These are phyloP conservation scores for Penicillium digitatum DNA, from an alignment of 2,329 filamentous ascomycete species.

Conservation along the genomic window DNA sequence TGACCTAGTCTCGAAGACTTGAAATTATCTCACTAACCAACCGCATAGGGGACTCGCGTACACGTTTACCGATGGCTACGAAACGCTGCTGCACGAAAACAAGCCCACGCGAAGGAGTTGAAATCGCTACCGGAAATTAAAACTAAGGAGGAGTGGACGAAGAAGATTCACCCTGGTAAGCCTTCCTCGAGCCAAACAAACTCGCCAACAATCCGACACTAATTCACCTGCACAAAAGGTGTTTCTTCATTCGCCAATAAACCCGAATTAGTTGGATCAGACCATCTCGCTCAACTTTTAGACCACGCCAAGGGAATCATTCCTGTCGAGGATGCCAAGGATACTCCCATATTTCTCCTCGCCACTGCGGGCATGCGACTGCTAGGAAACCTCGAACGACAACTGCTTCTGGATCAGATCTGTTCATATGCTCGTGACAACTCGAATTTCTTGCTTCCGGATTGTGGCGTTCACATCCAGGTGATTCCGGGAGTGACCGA, in stretches of 20 bases:
- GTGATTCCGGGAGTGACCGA: constrained; percentile 95
- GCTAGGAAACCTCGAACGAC: constrained; percentile 68
- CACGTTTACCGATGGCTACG: constrained; percentile 95
- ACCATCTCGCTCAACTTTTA: constrained; percentile 75
- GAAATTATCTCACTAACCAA: constrained; percentile 8
- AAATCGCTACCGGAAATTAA: constrained; percentile 72
- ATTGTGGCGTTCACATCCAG: constrained; percentile 84
- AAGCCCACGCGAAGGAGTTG: constrained; percentile 58
- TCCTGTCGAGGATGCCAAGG: constrained; percentile 67
- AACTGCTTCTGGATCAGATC: constrained; percentile 68
- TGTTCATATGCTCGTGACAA: constrained; percentile 76
- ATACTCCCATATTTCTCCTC: constrained; percentile 91
- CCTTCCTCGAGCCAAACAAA: background rate
- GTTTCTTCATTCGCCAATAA: constrained; percentile 84
- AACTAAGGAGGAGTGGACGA: constrained; percentile 81
- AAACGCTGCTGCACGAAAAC: constrained; percentile 60
- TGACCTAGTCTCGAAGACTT: background rate
- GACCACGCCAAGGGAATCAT: constrained; percentile 77
- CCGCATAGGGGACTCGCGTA: constrained; percentile 70
- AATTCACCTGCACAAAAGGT: constrained; percentile 39
- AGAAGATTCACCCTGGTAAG: constrained; percentile 84
- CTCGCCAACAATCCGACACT: background rate
- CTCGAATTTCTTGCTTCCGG: constrained; percentile 79
- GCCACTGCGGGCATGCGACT: constrained; percentile 94
- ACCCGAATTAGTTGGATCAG: constrained; percentile 70